Base-by-base conservation (phyloP, 208 protist species). In the Acanthamoeba healyi region DNA sequence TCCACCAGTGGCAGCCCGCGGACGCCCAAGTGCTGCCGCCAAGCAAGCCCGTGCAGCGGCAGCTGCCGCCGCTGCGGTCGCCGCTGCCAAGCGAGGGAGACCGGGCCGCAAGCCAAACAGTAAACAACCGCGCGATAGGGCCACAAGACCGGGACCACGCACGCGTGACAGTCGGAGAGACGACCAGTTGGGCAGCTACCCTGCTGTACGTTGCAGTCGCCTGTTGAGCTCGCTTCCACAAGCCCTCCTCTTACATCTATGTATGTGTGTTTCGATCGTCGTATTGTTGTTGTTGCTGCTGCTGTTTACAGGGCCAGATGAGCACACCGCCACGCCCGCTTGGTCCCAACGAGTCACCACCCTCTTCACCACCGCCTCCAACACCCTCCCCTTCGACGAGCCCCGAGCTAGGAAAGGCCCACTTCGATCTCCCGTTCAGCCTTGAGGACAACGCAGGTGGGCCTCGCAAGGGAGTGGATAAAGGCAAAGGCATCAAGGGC, bases 341-440 rank as follows among this genome's bases (percentile, higher is more conserved):
- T 24, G 72, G 51, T 54, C 10, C 72, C 22, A 36, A 17, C 24
- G 72, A 44, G 42, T 82, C 72, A 51, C 84, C 84, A 32, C 84
- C 84, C 15, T 72, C 61, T 14, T 91, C 84, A 29, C 84, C 84
- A 32, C 84, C 84, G 56, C 84, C 84, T 0, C 84, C 84, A 0
- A 91, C 84, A 22, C 84, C 84, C 38, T 91, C 84, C 14, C 84
- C 84, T n/a, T 91, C 84, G 24, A 91, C 84, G 38, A 72, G 56
- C 32, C 84, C 84, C 26, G 84, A 91, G 42, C 15, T 91, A 38
- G 84, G 38, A 5, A 61, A 36, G 54, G 84, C 51, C 7, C 84
- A 82, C 72, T 82, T 82, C 32, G 72, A 82, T 42, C 12, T 82
- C 38, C 72, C 72, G 2, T 82, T 54, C 38, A 29, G 72, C 26